Base-by-base conservation (phyloP, 371 early-diverging fungal genomes). In the Mortierella sp. region DNA sequence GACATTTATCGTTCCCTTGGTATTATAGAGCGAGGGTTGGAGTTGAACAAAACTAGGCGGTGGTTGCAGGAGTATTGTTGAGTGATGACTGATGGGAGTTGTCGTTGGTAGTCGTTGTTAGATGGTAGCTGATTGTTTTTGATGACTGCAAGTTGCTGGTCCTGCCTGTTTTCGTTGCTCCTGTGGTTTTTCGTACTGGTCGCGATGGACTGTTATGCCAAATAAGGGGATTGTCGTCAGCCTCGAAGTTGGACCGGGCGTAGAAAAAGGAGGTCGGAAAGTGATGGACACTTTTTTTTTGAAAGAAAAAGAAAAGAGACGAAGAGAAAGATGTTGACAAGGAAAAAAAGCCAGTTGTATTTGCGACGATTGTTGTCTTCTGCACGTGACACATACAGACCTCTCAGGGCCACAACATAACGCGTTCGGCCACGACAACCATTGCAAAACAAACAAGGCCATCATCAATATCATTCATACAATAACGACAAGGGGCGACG, bases 21-120 rank as follows among this genome's bases (percentile, higher is more conserved):
- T 58, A n/a, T 58, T 58, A 58, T 48, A n/a, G 48, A 48, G 48
- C 19, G 48, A 48, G 58, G 29, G 58, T 58, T 58, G 29, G 34
- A 29, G 58, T 58, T 10, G 34, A 29, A n/a, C n/a, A n/a, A n/a
- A n/a, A n/a, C 29, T 58, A 11, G 58, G 34, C 58, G 34, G 58
- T 29, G n/a, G n/a, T 58, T 58, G 29, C 34, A 58, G 58, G 19
- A 31, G 29, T 58, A 19, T 5, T 34, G 29, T 29, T 13, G 34
- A 34, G 29, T 58, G 34, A 58, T 19, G 16, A 24, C n/a, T n/a
- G 58, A 58, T 58, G 58, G 16, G 16, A 2, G 58, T 58, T 55
- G 4, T 58, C 7, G 16, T 13, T 58, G 16, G 19, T 4, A 11
- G 16, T 34, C 31, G 58, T 58, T 29, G 55, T 31, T 16, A 16